phyloP scores from a whole-genome alignment of 139 green algal genomes.

The Nannochloris sp. region DNA sequence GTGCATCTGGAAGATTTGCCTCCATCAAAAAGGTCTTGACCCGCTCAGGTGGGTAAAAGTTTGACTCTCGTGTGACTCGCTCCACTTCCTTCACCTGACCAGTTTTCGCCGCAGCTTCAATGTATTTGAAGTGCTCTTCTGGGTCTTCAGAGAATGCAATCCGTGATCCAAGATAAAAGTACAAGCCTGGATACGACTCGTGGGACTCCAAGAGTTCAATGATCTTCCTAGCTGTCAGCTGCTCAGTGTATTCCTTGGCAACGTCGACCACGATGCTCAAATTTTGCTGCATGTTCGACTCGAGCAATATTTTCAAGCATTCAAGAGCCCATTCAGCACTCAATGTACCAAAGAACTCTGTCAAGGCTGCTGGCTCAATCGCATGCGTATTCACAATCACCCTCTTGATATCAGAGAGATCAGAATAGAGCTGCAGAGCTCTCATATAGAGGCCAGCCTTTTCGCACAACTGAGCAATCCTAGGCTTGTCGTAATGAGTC shows the following conservation, averaged over 20 bases:
- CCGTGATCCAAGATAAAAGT: conserved; percentile 91
- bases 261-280: conserved; percentile 84
- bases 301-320: conserved; percentile 71
- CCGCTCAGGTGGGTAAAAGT: conserved; percentile 84
- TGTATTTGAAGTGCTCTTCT: conserved; percentile 98
- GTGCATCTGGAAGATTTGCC: conserved; percentile 91
- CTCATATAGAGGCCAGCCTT: conserved; percentile 98
- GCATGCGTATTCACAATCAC: conserved; percentile 95
- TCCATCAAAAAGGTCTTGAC: conserved; percentile 98
- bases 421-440: conserved; percentile 98
- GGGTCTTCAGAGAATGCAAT: conserved; percentile 84
- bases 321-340: conserved; percentile 91
- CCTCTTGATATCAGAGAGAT: conserved; percentile 95
- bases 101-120: conserved; percentile 93
- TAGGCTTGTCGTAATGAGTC: conserved; percentile 93
- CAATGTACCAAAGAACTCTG: conserved; percentile 95
- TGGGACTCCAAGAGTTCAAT: conserved; percentile 85
- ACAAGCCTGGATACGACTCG: conserved; percentile 89
- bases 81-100: conserved; percentile 89
- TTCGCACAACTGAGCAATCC: conserved; percentile 96
- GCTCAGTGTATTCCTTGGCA: conserved; percentile 97
- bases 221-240: conserved; percentile 74
- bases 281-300: conserved; percentile 77
- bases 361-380: conserved; percentile 82
- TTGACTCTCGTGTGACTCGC: conserved; percentile 87